phyloP scores from a whole-genome alignment of 805 yeast genomes.

The Nakazawaea holstii region DNA sequence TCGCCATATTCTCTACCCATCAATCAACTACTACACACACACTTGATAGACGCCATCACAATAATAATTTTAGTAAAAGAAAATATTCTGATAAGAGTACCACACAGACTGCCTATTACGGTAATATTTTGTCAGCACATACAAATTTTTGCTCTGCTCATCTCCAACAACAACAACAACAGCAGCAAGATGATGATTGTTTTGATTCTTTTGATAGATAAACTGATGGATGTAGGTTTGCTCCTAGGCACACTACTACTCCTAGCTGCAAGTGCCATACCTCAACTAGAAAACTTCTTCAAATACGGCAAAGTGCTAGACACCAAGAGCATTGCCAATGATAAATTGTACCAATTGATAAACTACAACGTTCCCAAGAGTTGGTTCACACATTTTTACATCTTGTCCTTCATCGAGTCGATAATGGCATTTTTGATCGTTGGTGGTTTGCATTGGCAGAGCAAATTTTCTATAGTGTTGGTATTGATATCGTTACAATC shows the following conservation, averaged over 20 bases:
- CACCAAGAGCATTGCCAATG: not conserved
- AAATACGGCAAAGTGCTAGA: slow-evolving; percentile 40
- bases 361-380: slow-evolving; percentile 52
- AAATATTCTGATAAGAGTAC: not conserved
- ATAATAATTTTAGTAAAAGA: not conserved
- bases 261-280: slow-evolving; percentile 25
- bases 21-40: not conserved
- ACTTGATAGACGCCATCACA: not conserved
- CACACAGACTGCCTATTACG: not conserved
- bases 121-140: not conserved
- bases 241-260: slow-evolving; percentile 18
- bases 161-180: not conserved
- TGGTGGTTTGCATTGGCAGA: slow-evolving; percentile 16
- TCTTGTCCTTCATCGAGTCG: slow-evolving; percentile 33
- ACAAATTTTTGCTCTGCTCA: not conserved
- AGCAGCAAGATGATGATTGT: not conserved
- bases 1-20: not conserved
- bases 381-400: slow-evolving; percentile 61
- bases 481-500: slow-evolving; percentile 43
- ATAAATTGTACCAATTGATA: slow-evolving; percentile 15
- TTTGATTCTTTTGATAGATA: not conserved
- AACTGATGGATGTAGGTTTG: slow-evolving; percentile 5
- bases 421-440: slow-evolving; percentile 15
- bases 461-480: slow-evolving; percentile 13
- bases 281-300: slow-evolving; percentile 28